phyloP scores from a whole-genome alignment of 371 early-diverging fungal genomes.

The Lichtheimia ramosa region DNA sequence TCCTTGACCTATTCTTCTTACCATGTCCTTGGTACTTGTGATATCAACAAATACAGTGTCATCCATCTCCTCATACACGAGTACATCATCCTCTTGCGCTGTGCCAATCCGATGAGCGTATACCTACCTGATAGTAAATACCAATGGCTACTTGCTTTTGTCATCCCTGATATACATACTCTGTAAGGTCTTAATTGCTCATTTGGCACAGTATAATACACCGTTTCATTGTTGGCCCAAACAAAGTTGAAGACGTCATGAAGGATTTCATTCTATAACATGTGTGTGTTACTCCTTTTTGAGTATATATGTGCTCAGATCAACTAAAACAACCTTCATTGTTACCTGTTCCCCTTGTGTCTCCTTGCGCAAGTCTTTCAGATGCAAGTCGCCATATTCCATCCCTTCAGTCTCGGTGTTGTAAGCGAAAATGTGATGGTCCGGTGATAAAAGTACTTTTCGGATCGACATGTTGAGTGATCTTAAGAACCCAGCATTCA shows the following conservation, averaged over 20 bases:
- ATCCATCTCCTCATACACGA: slow-evolving; percentile 70
- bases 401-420: slow-evolving; percentile 59
- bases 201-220: slow-evolving; percentile 78
- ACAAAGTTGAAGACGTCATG: slow-evolving; percentile 80
- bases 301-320: not conserved
- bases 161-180: not conserved
- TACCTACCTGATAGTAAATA: slow-evolving; percentile 28
- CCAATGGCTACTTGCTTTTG: not conserved
- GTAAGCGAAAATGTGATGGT: slow-evolving; percentile 64
- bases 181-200: slow-evolving; percentile 71
- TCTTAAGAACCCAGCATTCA: slow-evolving; percentile 57
- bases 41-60: slow-evolving; percentile 80
- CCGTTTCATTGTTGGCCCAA: slow-evolving; percentile 65
- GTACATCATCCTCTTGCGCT: slow-evolving; percentile 52
- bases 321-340: not conserved
- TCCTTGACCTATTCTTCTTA: slow-evolving; percentile 9
- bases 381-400: slow-evolving; percentile 67
- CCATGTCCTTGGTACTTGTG: slow-evolving; percentile 77
- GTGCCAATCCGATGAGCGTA: slow-evolving; percentile 62
- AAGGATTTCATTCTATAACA: slow-evolving; percentile 52
- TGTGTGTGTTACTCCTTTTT: not conserved
- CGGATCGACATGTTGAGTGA: slow-evolving; percentile 54
- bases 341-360: not conserved
- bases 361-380: slow-evolving; percentile 44
- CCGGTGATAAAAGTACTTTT: slow-evolving; percentile 61